Conservation (phyloP, 345 rosid genomes). For the Salix suchowensis region DNA sequence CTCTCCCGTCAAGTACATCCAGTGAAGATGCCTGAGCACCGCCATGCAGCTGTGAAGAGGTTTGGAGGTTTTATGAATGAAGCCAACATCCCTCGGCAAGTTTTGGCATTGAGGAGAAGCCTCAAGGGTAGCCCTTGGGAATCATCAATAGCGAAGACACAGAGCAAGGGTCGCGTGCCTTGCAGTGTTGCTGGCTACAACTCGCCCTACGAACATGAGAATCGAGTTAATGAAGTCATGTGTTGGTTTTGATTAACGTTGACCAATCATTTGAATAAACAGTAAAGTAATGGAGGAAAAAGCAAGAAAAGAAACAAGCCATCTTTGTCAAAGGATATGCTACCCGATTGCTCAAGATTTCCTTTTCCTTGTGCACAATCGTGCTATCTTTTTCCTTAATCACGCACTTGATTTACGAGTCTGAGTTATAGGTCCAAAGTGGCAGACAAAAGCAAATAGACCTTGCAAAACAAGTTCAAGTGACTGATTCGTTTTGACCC, state of each 20-base stretch:
- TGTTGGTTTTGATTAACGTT: conserved; percentile 8
- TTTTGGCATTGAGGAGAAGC: conserved; percentile 16
- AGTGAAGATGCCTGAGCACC: background rate
- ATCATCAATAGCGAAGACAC: background rate
- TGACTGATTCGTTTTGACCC: background rate
- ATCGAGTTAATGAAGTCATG: conserved; percentile 25
- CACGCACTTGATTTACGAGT: background rate
- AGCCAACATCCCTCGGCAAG: background rate
- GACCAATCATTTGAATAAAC: background rate
- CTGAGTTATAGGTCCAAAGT: background rate
- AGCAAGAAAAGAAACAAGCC: conserved; percentile 2
- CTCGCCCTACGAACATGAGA: conserved; percentile 7
- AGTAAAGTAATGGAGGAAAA: background rate
- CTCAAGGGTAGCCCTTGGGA: background rate
- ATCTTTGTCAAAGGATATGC: conserved; percentile 3
- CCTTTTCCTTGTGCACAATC: background rate
- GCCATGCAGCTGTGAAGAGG: background rate
- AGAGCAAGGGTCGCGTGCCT: background rate
- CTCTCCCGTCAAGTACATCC: background rate
- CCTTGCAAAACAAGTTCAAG: conserved; percentile 2
- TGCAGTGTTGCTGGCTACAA: conserved; percentile 24
- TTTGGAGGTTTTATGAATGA: conserved; percentile 15
- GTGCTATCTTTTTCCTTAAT: background rate
- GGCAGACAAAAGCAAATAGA: background rate
- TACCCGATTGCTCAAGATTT: background rate